Evolutionary conservation across 2,329 filamentous ascomycete species (phyloP), one percentile per base, ranked within the genome.

Genomic region (Ceratocystis papillata): DNA sequence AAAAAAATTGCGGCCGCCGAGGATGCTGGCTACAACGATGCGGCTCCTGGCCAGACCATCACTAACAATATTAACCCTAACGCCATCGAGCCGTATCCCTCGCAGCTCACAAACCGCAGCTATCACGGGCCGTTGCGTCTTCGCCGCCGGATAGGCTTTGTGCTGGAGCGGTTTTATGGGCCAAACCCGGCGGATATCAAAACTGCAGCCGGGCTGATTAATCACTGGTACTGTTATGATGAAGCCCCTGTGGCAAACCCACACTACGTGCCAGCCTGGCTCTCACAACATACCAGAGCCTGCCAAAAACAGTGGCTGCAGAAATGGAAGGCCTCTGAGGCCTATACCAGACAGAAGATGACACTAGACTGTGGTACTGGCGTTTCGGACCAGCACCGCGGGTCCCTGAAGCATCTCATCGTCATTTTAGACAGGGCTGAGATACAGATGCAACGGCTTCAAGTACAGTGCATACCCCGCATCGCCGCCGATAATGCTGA

Each of bases 91-190:
- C 73, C 74, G 1, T 77, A 75, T 63, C 68, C 68, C 10, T 68
- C 67, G 10, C 67, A 69, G 48, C 62, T 68, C 30, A 69, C 68
- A 10, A 68, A 69, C 25, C 65, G 68, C n/a, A 68, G 74, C 50
- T 77, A 77, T 68, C 73, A 73, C 17, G 76, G 76, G 1, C 74
- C 75, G 1, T 69, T 77, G 15, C 72, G 74, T 28, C 46, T 70
- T 0, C 68, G 67, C 20, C 64, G 69, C 5, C 67, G 71, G 37
- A 69, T 70, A 17, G 69, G 69, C 3, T 69, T 70, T 41, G 70
- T 71, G 1, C 61, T 71, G n/a, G 69, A 72, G 20, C 68, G 69
- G 45, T 71, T 71, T 17, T 72, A 70, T 61, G 71, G 71, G 10
- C 71, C 71, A 0, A 67, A 67, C 7, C 61, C 68, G 8, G 65